Percentiles rank a stretch among this genome's conserved stretches.
phyloP scores from a whole-genome alignment of 306 rosid genomes.

The Glycyrrhiza uralensis region DNA sequence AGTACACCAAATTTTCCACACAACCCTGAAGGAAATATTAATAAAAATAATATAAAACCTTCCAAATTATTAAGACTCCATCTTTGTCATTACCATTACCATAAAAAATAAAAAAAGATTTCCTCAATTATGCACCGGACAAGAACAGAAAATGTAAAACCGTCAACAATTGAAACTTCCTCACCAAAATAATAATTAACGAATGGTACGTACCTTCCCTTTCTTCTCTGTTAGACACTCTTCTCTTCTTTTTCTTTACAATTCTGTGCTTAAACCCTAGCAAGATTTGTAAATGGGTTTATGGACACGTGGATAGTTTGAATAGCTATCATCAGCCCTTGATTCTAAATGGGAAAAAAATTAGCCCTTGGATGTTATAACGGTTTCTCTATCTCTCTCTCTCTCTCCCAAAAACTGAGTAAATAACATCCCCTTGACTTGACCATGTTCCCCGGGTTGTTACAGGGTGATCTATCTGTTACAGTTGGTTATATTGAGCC shows the following conservation, averaged over 20 bases:
- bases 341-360: neutral
- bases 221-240: too few species aligned
- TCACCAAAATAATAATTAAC: neutral
- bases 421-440: too few species aligned
- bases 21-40: neutral
- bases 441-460: too few species aligned
- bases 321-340: conserved; percentile 9
- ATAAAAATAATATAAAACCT: neutral
- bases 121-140: neutral
- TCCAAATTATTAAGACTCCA: neutral
- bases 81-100: neutral
- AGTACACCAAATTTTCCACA: neutral
- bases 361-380: conserved; percentile 36
- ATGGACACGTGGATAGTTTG: neutral
- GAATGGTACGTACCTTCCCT: conserved; percentile 16
- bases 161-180: neutral
- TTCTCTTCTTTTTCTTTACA: neutral
- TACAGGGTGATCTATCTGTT: too few species aligned
- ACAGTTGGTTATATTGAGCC: too few species aligned
- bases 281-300: conserved; percentile 23
- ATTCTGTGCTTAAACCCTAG: conserved; percentile 38
- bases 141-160: neutral
- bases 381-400: too few species aligned
- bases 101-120: neutral
- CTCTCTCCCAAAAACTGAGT: too few species aligned